These are phyloP conservation scores for Carex myosuroides DNA, from an alignment of 176 grass and related monocot genomes.

Conservation along the genomic window DNA sequence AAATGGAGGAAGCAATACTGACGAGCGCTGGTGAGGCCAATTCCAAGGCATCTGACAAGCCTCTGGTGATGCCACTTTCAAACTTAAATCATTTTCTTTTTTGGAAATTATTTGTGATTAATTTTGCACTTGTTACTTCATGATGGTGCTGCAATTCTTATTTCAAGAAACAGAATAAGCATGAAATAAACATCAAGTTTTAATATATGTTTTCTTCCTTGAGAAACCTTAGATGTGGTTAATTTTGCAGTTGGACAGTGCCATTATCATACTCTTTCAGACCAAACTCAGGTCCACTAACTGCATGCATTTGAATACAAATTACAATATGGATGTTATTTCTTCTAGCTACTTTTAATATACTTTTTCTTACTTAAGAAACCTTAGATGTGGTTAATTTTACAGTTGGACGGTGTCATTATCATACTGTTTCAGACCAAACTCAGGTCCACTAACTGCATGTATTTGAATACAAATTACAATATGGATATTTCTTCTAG, in stretches of 20 bases:
- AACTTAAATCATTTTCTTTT: not conserved
- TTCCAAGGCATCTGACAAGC: constrained; percentile 11
- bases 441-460: not conserved
- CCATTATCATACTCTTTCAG: not conserved
- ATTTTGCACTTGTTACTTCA: no score
- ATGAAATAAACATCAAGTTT: not conserved
- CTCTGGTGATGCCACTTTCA: constrained; percentile 2
- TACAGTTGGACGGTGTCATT: not conserved
- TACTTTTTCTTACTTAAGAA: not conserved
- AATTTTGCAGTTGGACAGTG: not conserved
- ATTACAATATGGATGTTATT: not conserved
- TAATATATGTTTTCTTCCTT: not conserved
- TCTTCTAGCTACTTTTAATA: not conserved
- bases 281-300: not conserved
- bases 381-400: not conserved
- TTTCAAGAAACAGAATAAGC: not conserved
- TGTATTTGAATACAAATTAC: constrained; percentile 2
- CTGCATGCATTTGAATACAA: constrained; percentile 1
- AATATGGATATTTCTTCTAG: not conserved
- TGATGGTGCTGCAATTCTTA: not conserved
- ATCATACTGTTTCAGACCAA: not conserved
- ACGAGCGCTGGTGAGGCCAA: not conserved
- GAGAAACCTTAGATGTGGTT: not conserved
- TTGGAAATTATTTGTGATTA: not conserved
- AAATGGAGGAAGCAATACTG: constrained; percentile 18